A percentile compares a stretch with the other conserved stretches of the same genome.
Conservation (phyloP, 129 eudicot genomes). For the Oenanthe sinensis region DNA sequence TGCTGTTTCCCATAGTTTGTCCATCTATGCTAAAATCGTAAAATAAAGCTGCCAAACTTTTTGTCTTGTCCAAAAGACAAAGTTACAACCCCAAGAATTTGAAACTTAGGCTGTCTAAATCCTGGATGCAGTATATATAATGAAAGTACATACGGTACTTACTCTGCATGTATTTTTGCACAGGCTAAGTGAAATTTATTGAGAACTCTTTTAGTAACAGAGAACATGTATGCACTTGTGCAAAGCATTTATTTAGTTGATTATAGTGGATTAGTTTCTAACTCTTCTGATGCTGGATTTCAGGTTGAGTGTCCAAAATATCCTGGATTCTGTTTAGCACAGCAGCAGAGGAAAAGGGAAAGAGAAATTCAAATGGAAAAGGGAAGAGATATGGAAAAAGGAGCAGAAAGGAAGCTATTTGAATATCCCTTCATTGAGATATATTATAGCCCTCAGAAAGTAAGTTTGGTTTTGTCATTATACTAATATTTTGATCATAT, state of each 20-base stretch:
- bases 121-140: not conserved
- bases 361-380: not conserved
- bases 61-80: not conserved
- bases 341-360: conserved; percentile 45
- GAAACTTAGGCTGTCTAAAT: not conserved
- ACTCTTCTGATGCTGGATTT: conserved; percentile 19
- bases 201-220: not conserved
- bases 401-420: not conserved
- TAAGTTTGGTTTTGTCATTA: conserved; percentile 22
- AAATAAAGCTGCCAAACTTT: not conserved
- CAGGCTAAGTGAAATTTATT: not conserved
- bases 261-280: not conserved
- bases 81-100: not conserved
- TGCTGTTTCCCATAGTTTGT: not conserved
- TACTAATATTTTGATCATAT: not conserved
- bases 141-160: not conserved
- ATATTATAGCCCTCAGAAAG: conserved; percentile 87
- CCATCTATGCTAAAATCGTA: not conserved
- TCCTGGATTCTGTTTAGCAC: conserved; percentile 92
- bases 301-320: conserved; percentile 96
- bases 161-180: not conserved
- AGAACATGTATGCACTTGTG: not conserved
- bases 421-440: conserved; percentile 89
- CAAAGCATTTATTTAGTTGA: not conserved
- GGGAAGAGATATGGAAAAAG: not conserved